phyloP scores from a whole-genome alignment of 2,329 filamentous ascomycete species.

The Madurella mycetomatis region DNA sequence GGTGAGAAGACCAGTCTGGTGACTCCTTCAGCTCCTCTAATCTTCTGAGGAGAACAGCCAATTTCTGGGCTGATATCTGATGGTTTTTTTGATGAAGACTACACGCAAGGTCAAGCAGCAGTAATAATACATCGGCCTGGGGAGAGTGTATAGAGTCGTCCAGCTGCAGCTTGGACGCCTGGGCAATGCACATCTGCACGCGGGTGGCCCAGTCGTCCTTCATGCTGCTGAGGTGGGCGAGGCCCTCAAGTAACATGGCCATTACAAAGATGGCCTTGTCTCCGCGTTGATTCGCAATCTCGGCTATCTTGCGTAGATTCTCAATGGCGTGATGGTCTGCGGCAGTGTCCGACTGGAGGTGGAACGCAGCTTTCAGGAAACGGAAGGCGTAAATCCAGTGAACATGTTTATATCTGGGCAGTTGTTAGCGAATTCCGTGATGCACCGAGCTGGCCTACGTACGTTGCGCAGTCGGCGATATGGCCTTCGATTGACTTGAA shows the following conservation, averaged over 20 bases:
- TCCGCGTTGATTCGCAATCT: slow-evolving; percentile 54
- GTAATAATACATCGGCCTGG: slow-evolving; percentile 61
- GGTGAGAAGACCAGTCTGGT: slow-evolving; percentile 43
- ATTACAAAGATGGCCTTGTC: slow-evolving; percentile 63
- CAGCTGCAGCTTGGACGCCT: slow-evolving; percentile 66
- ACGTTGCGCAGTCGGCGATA: slow-evolving; percentile 64
- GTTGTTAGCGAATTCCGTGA: slow-evolving; percentile 18
- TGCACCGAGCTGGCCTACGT: slow-evolving; percentile 37
- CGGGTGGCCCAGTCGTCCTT: slow-evolving; percentile 64
- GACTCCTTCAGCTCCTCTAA: slow-evolving; percentile 53
- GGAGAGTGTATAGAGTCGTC: slow-evolving; percentile 59
- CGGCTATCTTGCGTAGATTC: slow-evolving; percentile 61
- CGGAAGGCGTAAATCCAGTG: slow-evolving; percentile 76
- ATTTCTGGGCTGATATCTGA: slow-evolving; percentile 54
- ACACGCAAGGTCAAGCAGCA: slow-evolving; percentile 66
- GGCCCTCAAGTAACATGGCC: slow-evolving; percentile 63
- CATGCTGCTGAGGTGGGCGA: slow-evolving; percentile 61
- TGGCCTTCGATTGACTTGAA: slow-evolving; percentile 67
- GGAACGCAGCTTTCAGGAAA: slow-evolving; percentile 66
- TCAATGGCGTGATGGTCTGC: slow-evolving; percentile 62
- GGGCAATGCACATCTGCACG: slow-evolving; percentile 69
- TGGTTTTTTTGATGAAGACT: slow-evolving; percentile 61
- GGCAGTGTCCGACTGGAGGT: slow-evolving; percentile 56
- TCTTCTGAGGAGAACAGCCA: slow-evolving; percentile 56
- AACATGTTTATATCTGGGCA: slow-evolving; percentile 55